These are phyloP conservation scores for Neospermospora avenae DNA, from an alignment of 2,329 filamentous ascomycete genomes.

Conservation along the genomic window DNA sequence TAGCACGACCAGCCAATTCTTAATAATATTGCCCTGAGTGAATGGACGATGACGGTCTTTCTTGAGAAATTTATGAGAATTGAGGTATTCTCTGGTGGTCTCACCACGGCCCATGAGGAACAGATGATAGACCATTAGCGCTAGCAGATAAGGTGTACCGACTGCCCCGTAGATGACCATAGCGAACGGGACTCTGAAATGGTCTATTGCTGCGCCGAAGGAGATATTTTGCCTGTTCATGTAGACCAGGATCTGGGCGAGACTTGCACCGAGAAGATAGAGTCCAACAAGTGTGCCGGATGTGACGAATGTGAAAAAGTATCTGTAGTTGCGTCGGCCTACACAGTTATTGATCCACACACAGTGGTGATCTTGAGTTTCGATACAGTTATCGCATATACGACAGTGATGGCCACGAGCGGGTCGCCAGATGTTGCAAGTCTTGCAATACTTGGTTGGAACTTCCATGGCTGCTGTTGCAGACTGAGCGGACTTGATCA, in stretches of 20 bases:
- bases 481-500: slow-evolving; percentile 76
- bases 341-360: slow-evolving; percentile 99
- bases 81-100: slow-evolving; percentile 93
- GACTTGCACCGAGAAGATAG: slow-evolving; percentile 71
- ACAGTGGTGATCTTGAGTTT: slow-evolving; percentile 97
- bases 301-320: slow-evolving; percentile 90
- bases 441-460: slow-evolving; percentile 96
- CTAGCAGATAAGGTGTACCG: slow-evolving; percentile 73
- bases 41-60: slow-evolving; percentile 90
- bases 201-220: slow-evolving; percentile 65
- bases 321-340: slow-evolving; percentile 94
- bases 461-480: slow-evolving; percentile 90
- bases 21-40: slow-evolving; percentile 69
- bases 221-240: slow-evolving; percentile 58
- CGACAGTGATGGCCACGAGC: slow-evolving; percentile 95
- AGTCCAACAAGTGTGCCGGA: slow-evolving; percentile 72
- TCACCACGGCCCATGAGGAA: slow-evolving; percentile 89
- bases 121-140: slow-evolving; percentile 82
- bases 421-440: slow-evolving; percentile 95
- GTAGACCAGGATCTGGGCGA: slow-evolving; percentile 80
- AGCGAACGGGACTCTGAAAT: slow-evolving; percentile 78
- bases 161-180: slow-evolving; percentile 82
- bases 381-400: slow-evolving; percentile 93
- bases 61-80: slow-evolving; percentile 91
- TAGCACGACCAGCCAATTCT: slow-evolving; percentile 79